Percentiles rank a stretch among this genome's conserved stretches.
phyloP scores from a whole-genome alignment of 192 early-diverging fungal genomes.

The Globomyces pollinis-pini region DNA sequence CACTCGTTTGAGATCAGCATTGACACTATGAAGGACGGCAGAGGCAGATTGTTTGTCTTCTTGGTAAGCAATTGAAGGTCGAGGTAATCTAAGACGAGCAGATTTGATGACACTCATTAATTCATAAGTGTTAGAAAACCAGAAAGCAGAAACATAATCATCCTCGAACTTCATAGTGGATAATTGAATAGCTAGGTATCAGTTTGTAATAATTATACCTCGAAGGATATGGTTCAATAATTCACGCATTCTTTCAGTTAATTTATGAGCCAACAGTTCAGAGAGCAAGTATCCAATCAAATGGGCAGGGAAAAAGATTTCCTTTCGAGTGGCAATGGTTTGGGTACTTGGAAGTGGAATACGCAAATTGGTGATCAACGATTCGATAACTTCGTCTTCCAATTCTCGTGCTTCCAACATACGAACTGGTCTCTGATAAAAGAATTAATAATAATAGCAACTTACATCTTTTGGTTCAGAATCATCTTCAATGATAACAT shows the following conservation, averaged over 20 bases:
- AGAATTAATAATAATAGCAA: neutral
- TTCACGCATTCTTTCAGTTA: constrained; percentile 71
- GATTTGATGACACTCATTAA: constrained; percentile 81
- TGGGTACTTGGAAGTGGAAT: constrained; percentile 81
- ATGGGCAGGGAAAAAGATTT: constrained; percentile 94
- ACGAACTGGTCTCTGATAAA: constrained; percentile 23
- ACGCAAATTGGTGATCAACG: constrained; percentile 79
- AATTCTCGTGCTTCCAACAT: constrained; percentile 45
- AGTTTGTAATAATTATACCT: constrained; percentile 13
- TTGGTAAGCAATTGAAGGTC: neutral
- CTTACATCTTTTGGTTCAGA: constrained; percentile 18
- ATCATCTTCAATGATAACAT: neutral
- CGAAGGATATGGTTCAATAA: constrained; percentile 82
- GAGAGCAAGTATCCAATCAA: constrained; percentile 76
- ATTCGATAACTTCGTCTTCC: constrained; percentile 77
- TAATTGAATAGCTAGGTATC: constrained; percentile 31
- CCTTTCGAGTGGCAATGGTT: constrained; percentile 66
- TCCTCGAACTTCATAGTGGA: constrained; percentile 63
- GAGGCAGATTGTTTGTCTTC: constrained; percentile 9
- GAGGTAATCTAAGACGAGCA: constrained; percentile 35
- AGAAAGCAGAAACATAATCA: constrained; percentile 87
- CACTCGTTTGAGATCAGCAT: constrained; percentile 83
- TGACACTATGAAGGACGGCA: constrained; percentile 64
- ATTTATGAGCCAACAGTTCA: constrained; percentile 80
- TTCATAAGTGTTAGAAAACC: constrained; percentile 96